Base-by-base conservation (phyloP, 1,284 basidiomycete genomes). In the Apiotrichum akiyoshidainum region DNA sequence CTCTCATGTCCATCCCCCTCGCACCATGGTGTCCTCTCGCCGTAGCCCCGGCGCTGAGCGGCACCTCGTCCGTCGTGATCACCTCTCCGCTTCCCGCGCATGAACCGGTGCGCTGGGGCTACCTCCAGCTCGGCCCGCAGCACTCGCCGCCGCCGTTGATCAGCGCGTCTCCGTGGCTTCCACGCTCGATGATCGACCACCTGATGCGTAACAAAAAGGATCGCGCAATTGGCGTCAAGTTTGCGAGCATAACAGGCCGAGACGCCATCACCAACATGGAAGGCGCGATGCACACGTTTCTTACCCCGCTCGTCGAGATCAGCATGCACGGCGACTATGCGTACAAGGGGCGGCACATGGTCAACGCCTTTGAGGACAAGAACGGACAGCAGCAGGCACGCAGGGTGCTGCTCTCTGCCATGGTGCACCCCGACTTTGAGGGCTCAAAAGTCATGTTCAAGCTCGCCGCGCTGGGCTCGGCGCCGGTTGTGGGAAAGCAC, bases 391-490 rank as follows among this genome's bases (percentile, higher is more conserved):
- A 62, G 46, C 48, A 52, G 8, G 64, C 58, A 2, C 54, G 69
- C 16, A 49, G 39, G 14, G 60, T 65, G 5, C 45, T 71, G 1
- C 41, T 71, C 1, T 60, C 57, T 13, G 65, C 66, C 2, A 46
- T 54, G 40, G 52, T 71, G 22, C 69, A 71, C 33, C 61, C 54
- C 22, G 68, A 71, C 52, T 71, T 71, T 46, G 68, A 71, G 51
- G 48, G 52, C 33, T 12, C 31, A 0, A 33, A 64, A 14, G 69
- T 69, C 45, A 65, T 63, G 33, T 53, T 55, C 26, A 17, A 10
- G 16, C 51, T 68, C 17, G 65, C 59, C 21, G 49, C 21, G 12
- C 46, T 44, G 35, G 33, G 26, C 1, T 11, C 39, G 11, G n/a
- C 41, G 26, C 22, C 37, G 16, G 33, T 52, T 6, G 17, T 4